A percentile compares a stretch with the other conserved stretches of the same genome.
Conservation (phyloP, 164 flowering plant species). For the Warburgia ugandensis region DNA sequence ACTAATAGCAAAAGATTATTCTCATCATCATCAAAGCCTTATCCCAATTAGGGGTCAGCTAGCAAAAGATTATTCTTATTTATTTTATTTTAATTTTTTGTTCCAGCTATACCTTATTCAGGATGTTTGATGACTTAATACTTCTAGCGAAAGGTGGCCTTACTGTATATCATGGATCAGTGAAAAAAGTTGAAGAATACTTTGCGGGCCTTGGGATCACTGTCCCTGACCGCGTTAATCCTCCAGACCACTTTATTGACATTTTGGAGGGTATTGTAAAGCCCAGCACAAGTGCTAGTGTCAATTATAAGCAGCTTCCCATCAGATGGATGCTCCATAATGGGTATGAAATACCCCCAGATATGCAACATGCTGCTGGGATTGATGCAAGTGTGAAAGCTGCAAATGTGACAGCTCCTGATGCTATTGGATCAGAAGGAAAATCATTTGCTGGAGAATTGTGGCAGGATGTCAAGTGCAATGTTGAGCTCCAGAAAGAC, state of each 20-base stretch:
- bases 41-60: no score
- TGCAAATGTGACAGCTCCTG: constrained; percentile 23
- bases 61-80: no score
- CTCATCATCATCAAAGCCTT: no score
- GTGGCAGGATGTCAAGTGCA: constrained; percentile 66
- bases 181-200: constrained; percentile 91
- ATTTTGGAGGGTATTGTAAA: constrained; percentile 88
- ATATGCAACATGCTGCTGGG: constrained; percentile 54
- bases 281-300: constrained; percentile 34
- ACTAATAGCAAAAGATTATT: constrained; percentile 4
- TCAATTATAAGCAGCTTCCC: constrained; percentile 65
- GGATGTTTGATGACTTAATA: constrained; percentile 95
- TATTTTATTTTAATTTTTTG: constrained; percentile 17
- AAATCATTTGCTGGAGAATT: constrained; percentile 76
- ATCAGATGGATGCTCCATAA: constrained; percentile 96
- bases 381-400: constrained; percentile 29
- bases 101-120: constrained; percentile 83
- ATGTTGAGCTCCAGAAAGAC: constrained; percentile 51
- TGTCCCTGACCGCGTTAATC: constrained; percentile 92
- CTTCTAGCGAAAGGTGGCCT: constrained; percentile 98
- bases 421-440: constrained; percentile 24
- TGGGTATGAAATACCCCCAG: constrained; percentile 81
- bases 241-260: constrained; percentile 93
- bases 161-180: constrained; percentile 83
- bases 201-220: constrained; percentile 68